A percentile compares a stretch with the other conserved stretches of the same genome.
Evolutionary conservation across 139 green algal species (phyloP).

Genomic region (Chlamydomonas incerta): DNA sequence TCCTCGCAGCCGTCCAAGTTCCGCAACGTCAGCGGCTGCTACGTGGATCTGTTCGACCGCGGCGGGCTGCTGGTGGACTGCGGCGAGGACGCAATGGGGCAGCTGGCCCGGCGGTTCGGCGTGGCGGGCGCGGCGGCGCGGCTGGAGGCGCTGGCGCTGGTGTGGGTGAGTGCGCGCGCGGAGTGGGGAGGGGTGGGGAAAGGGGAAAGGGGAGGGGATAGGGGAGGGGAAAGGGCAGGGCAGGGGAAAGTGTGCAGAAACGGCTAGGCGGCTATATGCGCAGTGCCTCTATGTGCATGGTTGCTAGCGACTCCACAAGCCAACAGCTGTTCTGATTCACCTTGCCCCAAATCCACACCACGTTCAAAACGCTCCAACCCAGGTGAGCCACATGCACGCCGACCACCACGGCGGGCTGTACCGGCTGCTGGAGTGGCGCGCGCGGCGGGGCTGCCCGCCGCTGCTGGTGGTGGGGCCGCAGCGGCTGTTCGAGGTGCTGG

Average conservation of each 20-base stretch:
- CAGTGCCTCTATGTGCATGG: too few species aligned
- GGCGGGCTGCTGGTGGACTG: constrained; percentile 92
- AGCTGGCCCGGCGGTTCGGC: constrained; percentile 78
- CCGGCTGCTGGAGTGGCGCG: constrained; percentile 66
- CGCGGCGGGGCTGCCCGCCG: constrained; percentile 54
- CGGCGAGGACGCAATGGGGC: constrained; percentile 90
- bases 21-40: constrained; percentile 93
- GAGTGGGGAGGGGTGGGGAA: neutral
- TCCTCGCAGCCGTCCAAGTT: constrained; percentile 92
- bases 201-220: too few species aligned
- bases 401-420: constrained; percentile 96
- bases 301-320: too few species aligned
- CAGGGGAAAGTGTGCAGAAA: too few species aligned
- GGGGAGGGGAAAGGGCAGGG: too few species aligned
- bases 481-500: constrained; percentile 78
- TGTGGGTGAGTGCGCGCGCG: constrained; percentile 87
- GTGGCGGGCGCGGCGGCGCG: constrained; percentile 36
- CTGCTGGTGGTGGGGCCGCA: constrained; percentile 89
- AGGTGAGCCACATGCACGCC: constrained; percentile 97
- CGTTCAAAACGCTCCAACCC: too few species aligned
- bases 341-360: too few species aligned
- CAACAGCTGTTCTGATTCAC: too few species aligned
- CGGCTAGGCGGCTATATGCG: too few species aligned
- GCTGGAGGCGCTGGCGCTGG: constrained; percentile 35
- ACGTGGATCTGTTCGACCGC: constrained; percentile 77